A percentile compares a stretch with the other conserved stretches of the same genome.
These are phyloP conservation scores for Plantago major DNA, from an alignment of 257 asterid genomes.

Conservation along the genomic window DNA sequence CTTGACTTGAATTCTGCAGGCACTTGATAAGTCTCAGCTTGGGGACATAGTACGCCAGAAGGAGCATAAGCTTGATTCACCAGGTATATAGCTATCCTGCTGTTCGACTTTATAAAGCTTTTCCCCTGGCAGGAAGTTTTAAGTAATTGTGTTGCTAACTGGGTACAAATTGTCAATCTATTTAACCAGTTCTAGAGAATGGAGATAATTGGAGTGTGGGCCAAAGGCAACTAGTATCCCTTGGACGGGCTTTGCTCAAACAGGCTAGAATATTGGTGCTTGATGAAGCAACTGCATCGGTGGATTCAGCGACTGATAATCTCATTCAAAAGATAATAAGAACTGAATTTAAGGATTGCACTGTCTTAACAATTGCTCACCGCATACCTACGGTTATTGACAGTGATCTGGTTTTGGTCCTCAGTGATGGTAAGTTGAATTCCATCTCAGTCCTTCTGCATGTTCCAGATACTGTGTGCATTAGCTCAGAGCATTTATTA, in stretches of 20 bases:
- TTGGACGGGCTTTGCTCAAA: conserved; percentile 89
- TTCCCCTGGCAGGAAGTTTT: no score
- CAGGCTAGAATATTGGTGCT: conserved; percentile 90
- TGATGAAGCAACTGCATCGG: conserved; percentile 97
- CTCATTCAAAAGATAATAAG: conserved; percentile 92
- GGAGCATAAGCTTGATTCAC: conserved; percentile 80
- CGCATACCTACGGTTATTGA: conserved; percentile 98
- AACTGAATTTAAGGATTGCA: conserved; percentile 79
- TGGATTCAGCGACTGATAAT: conserved; percentile 95
- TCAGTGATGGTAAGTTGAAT: conserved; percentile 83
- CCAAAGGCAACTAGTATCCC: conserved; percentile 88
- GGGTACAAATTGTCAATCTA: background rate
- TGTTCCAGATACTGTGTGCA: background rate
- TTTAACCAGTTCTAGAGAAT: conserved; percentile 59
- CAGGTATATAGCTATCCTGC: conserved; percentile 45
- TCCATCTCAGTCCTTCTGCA: conserved; percentile 9
- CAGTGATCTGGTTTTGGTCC: conserved; percentile 92
- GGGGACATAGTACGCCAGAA: conserved; percentile 77
- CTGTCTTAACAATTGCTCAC: conserved; percentile 94
- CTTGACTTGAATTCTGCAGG: conserved; percentile 39
- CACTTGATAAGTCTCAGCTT: conserved; percentile 90
- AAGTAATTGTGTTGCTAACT: background rate
- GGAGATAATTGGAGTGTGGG: conserved; percentile 99
- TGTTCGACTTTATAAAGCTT: background rate
- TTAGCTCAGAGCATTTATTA: background rate